Conservation (phyloP, 1,284 basidiomycete species). For the Boletus hoseneyae region DNA sequence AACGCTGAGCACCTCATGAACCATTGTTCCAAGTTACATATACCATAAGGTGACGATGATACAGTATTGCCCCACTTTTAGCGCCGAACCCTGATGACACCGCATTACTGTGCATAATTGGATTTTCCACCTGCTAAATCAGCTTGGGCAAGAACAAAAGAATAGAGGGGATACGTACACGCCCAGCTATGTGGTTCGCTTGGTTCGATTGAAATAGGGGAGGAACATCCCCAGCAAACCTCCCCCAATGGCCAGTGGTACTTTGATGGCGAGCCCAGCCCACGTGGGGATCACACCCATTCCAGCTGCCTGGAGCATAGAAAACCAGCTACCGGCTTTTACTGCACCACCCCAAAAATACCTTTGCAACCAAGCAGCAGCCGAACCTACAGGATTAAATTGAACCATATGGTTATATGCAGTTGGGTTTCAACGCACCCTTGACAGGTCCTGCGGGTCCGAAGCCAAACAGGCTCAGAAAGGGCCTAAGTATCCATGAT, state of each 20-base stretch:
- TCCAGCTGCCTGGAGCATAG: conserved; percentile 15
- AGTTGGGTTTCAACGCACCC: conserved; percentile 1
- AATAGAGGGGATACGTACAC: not conserved
- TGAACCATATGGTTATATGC: not conserved
- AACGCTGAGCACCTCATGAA: too few species aligned
- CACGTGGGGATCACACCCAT: conserved; percentile 13
- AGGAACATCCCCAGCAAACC: not conserved
- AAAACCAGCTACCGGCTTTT: conserved; percentile 9
- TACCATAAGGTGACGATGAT: too few species aligned
- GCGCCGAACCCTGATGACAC: too few species aligned
- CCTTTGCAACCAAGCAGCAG: conserved; percentile 15
- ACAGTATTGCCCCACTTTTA: too few species aligned
- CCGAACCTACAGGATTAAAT: conserved; percentile 2
- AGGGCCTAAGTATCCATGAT: conserved; percentile 9
- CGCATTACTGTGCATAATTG: too few species aligned
- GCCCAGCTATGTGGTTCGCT: too few species aligned
- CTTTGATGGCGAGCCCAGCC: not conserved
- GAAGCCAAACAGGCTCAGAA: conserved; percentile 19
- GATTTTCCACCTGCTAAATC: too few species aligned
- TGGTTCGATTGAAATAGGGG: not conserved
- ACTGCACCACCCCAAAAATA: conserved; percentile 12
- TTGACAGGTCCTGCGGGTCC: conserved; percentile 16
- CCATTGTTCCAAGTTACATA: too few species aligned
- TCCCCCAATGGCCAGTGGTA: not conserved
- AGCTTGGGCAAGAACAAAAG: too few species aligned